Evolutionary conservation across 148 eudicot genomes (phyloP).

Genomic region (Euryodendron excelsum): DNA sequence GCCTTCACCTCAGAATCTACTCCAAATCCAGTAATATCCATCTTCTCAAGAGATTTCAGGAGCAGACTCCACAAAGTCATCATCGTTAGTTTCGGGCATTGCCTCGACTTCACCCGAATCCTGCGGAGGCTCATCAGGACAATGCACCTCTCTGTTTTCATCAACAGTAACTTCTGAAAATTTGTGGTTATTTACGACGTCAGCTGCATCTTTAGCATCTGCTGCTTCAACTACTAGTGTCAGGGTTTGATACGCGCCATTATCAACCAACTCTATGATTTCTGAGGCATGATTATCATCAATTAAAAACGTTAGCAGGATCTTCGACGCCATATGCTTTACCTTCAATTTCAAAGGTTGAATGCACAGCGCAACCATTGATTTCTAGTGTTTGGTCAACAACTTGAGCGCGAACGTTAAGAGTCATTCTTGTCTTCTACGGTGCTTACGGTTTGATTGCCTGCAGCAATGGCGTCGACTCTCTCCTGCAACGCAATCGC

Average conservation of each 20-base stretch:
- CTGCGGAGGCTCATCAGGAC: too few relatives aligned
- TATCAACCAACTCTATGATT: too few relatives aligned
- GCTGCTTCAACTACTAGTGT: background rate
- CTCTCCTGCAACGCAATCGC: slow-evolving; percentile 60
- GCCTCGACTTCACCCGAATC: background rate
- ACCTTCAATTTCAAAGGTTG: too few relatives aligned
- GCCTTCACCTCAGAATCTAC: slow-evolving; percentile 12
- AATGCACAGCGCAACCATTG: too few relatives aligned
- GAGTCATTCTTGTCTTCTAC: background rate
- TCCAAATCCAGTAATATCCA: background rate
- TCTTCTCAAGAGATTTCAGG: background rate
- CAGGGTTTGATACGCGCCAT: too few relatives aligned
- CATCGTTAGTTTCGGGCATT: background rate
- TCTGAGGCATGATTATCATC: background rate
- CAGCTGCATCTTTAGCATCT: background rate
- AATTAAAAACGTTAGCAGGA: too few relatives aligned
- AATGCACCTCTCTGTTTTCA: too few relatives aligned
- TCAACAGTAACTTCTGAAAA: too few relatives aligned
- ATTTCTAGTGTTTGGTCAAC: slow-evolving; percentile 10
- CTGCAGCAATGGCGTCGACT: slow-evolving; percentile 41
- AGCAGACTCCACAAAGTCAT: too few relatives aligned
- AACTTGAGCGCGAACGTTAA: too few relatives aligned
- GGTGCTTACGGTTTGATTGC: background rate
- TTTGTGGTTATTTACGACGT: too few relatives aligned
- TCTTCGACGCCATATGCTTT: too few relatives aligned